Conservation (phyloP, 2,329 filamentous ascomycete genomes). For the Botrytis porri region DNA sequence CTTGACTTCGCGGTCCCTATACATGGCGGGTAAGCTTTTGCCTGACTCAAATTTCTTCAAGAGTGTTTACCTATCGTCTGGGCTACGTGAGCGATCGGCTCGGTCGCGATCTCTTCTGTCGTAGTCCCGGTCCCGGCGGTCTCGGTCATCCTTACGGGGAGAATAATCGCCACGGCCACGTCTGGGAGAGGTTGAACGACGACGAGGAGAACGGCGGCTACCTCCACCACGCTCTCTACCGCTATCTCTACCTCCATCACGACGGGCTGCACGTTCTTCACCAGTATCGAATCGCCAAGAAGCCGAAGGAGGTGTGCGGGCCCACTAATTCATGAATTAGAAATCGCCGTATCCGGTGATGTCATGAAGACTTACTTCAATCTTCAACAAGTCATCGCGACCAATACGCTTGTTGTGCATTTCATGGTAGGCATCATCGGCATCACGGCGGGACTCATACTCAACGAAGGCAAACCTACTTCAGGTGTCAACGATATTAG, state of each 20-base stretch:
- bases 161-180: slow-evolving; percentile 74
- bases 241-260: slow-evolving; percentile 40
- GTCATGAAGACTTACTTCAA: slow-evolving; percentile 67
- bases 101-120: slow-evolving; percentile 60
- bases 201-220: slow-evolving; percentile 59
- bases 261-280: slow-evolving; percentile 61
- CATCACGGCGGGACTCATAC: slow-evolving; percentile 97
- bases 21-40: slow-evolving; percentile 5
- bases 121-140: slow-evolving; percentile 75
- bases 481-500: slow-evolving; percentile 40
- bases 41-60: not conserved
- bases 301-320: slow-evolving; percentile 92
- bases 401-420: slow-evolving; percentile 99
- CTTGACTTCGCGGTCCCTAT: slow-evolving; percentile 47
- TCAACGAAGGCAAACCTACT: slow-evolving; percentile 93
- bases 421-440: slow-evolving; percentile 98
- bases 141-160: slow-evolving; percentile 83
- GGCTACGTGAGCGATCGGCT: slow-evolving; percentile 67
- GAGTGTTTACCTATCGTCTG: slow-evolving; percentile 54
- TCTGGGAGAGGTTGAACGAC: slow-evolving; percentile 75
- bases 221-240: slow-evolving; percentile 27
- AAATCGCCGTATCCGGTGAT: not conserved
- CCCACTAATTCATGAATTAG: slow-evolving; percentile 67
- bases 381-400: slow-evolving; percentile 86
- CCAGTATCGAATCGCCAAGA: slow-evolving; percentile 98